These are phyloP conservation scores for Tricladium varicosporioides DNA, from an alignment of 2,329 filamentous ascomycete species.

Conservation along the genomic window DNA sequence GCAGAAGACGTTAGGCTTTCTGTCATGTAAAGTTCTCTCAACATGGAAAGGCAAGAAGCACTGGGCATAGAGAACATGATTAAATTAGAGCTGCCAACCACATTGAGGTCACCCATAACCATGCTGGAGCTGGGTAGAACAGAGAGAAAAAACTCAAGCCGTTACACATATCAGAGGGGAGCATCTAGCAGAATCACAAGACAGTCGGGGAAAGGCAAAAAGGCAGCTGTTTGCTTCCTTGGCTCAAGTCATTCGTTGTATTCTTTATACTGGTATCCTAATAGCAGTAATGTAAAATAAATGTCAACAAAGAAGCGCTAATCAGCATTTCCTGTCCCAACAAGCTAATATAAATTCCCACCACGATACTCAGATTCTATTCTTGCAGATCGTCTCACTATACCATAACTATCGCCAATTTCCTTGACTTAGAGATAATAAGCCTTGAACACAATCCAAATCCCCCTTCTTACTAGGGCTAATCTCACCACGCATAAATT, in stretches of 20 bases:
- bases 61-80: no score
- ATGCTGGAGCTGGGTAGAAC: no score
- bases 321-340: not conserved
- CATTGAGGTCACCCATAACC: no score
- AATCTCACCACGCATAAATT: conserved; percentile 67
- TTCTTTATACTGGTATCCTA: conserved; percentile 22
- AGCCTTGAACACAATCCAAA: conserved; percentile 84
- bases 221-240: not conserved
- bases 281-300: conserved; percentile 7
- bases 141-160: no score
- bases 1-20: no score
- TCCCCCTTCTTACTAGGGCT: conserved; percentile 75
- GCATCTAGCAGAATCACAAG: not conserved
- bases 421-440: conserved; percentile 87
- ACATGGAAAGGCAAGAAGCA: no score
- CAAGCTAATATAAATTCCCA: not conserved
- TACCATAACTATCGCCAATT: conserved; percentile 61
- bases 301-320: conserved; percentile 17
- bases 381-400: not conserved
- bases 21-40: no score
- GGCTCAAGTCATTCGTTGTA: conserved; percentile 6
- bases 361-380: not conserved
- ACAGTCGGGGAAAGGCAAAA: not conserved
- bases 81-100: no score
- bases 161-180: not conserved